Percentiles rank a stretch among this genome's conserved stretches.
Conservation (phyloP, 2,329 filamentous ascomycete species). For the Penicillium concentricum region DNA sequence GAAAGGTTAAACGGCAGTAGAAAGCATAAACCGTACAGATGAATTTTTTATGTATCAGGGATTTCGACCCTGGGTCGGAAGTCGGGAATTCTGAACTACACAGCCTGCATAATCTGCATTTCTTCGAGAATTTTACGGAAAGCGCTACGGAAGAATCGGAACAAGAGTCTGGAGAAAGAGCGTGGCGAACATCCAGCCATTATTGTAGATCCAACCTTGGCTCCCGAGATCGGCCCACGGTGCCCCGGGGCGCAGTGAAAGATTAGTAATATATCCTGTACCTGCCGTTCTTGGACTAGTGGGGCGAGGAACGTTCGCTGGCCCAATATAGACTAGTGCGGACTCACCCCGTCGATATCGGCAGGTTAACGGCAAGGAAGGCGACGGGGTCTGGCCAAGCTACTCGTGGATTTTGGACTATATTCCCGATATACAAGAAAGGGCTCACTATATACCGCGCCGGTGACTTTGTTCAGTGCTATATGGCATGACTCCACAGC, state of each 20-base stretch:
- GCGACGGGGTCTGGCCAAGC: background rate
- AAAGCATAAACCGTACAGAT: too few species aligned
- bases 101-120: background rate
- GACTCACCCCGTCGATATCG: background rate
- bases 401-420: background rate
- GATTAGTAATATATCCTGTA: background rate
- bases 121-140: background rate
- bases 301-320: background rate
- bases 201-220: background rate
- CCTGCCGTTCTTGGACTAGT: background rate
- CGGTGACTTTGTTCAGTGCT: background rate
- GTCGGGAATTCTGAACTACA: background rate
- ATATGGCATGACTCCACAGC: constrained; percentile 12
- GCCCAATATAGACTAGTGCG: background rate
- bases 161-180: background rate
- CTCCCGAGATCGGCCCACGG: background rate
- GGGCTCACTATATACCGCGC: background rate
- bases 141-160: background rate
- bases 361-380: background rate
- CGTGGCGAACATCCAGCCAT: background rate
- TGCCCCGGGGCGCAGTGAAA: background rate
- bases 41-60: background rate
- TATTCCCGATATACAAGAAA: background rate
- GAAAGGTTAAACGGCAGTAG: too few species aligned
- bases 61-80: background rate